Evolutionary conservation across 1,139 yeast species (phyloP).

Genomic region (Candida sp.): DNA sequence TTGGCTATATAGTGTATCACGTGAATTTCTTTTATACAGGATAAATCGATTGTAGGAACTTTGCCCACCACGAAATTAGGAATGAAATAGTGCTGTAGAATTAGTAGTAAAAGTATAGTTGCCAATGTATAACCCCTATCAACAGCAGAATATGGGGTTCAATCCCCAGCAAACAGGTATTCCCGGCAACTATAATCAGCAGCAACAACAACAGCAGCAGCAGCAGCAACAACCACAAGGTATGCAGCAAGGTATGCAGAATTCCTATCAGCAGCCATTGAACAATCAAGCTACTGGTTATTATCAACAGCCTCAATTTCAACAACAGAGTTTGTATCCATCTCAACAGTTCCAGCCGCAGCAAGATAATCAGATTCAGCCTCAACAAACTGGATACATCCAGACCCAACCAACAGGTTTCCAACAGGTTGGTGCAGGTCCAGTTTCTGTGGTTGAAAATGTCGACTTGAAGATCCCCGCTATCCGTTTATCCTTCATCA

Average conservation of each 20-base stretch:
- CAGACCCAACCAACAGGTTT: conserved; percentile 40
- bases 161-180: conserved; percentile 26
- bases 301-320: conserved; percentile 21
- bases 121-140: conserved; percentile 44
- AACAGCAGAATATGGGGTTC: conserved; percentile 27
- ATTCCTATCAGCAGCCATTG: conserved; percentile 8
- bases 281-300: conserved; percentile 16
- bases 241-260: conserved; percentile 14
- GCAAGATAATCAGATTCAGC: conserved; percentile 15
- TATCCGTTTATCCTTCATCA: conserved; percentile 77
- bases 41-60: not conserved
- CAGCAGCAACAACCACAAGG: conserved; percentile 13
- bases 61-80: not conserved
- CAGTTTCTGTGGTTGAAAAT: conserved; percentile 29
- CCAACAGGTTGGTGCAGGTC: conserved; percentile 13
- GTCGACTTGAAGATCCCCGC: conserved; percentile 52
- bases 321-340: conserved; percentile 17
- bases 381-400: conserved; percentile 31
- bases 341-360: not conserved
- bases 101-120: not conserved
- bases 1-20: conserved; percentile 7
- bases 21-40: not conserved
- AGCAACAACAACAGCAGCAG: conserved; percentile 14
- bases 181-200: conserved; percentile 16
- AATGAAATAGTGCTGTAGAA: not conserved